These are phyloP conservation scores for Magnusiomyces tetraspermus DNA, from an alignment of 1,139 yeast species.

Conservation along the genomic window DNA sequence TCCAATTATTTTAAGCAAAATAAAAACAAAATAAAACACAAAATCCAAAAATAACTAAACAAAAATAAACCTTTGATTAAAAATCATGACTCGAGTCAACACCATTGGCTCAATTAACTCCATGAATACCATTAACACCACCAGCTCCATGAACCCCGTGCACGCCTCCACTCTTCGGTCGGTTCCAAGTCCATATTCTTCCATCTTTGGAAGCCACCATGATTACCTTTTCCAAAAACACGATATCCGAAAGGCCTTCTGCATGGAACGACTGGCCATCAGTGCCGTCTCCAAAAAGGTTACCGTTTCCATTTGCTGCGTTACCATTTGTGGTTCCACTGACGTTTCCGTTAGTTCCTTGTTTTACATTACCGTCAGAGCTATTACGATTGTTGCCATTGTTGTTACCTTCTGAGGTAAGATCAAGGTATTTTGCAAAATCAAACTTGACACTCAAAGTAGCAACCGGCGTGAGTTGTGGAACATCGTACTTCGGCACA, in stretches of 20 bases:
- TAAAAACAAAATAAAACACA: no score
- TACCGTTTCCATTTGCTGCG: neutral
- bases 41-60: no score
- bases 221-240: slow-evolving; percentile 9
- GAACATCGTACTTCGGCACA: slow-evolving; percentile 8
- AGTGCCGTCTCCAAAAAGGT: neutral
- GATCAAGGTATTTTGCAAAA: neutral
- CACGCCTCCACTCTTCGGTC: slow-evolving; percentile 5
- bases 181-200: slow-evolving; percentile 13
- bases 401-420: no score
- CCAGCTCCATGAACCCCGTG: no score
- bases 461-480: slow-evolving; percentile 13
- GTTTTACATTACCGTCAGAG: no score
- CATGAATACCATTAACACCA: no score
- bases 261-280: no score
- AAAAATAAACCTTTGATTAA: no score
- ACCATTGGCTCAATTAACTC: no score
- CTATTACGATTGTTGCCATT: neutral
- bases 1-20: no score
- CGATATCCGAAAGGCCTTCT: slow-evolving; percentile 8
- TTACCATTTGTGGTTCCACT: neutral
- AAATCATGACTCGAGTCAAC: no score
- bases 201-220: slow-evolving; percentile 14
- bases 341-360: neutral
- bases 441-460: slow-evolving; percentile 6